A percentile compares a stretch with the other conserved stretches of the same genome.
Conservation (phyloP, 768 basidiomycete genomes). For the Phanerochaete carnosa region DNA sequence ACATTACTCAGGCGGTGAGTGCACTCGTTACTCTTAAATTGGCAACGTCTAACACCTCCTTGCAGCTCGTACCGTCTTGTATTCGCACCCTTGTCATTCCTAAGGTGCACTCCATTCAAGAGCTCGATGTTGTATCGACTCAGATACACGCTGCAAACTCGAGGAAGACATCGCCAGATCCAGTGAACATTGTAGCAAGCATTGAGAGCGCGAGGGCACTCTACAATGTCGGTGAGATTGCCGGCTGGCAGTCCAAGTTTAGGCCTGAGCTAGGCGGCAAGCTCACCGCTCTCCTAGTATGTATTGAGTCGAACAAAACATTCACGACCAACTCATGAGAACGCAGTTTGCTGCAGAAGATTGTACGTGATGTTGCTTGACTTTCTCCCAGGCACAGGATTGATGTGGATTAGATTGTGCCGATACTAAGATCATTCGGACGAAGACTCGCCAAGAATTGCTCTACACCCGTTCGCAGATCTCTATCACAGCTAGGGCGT, state of each 20-base stretch:
- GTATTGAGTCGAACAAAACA: slow-evolving; percentile 21
- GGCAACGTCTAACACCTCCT: too few species aligned
- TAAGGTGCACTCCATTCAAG: slow-evolving; percentile 70
- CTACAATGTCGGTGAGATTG: slow-evolving; percentile 67
- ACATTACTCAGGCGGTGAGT: slow-evolving; percentile 57
- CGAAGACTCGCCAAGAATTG: slow-evolving; percentile 70
- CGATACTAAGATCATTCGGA: slow-evolving; percentile 78
- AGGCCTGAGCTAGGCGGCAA: slow-evolving; percentile 44
- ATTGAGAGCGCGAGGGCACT: slow-evolving; percentile 81
- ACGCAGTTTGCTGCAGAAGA: slow-evolving; percentile 91
- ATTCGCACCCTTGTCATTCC: slow-evolving; percentile 77
- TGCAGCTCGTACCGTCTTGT: slow-evolving; percentile 40
- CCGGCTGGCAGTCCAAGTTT: slow-evolving; percentile 56
- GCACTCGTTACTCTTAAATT: neutral
- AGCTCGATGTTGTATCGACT: slow-evolving; percentile 60
- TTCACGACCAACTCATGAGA: neutral
- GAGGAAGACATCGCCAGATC: slow-evolving; percentile 23
- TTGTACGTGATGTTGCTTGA: slow-evolving; percentile 44
- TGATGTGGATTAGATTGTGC: slow-evolving; percentile 66
- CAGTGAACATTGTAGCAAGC: slow-evolving; percentile 68
- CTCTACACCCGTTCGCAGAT: slow-evolving; percentile 82
- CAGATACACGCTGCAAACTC: slow-evolving; percentile 34
- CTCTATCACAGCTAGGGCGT: slow-evolving; percentile 80
- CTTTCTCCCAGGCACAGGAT: neutral
- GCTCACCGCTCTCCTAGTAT: slow-evolving; percentile 64